phyloP scores from a whole-genome alignment of 768 basidiomycete genomes.

The Pulveroboletus ravenelii region DNA sequence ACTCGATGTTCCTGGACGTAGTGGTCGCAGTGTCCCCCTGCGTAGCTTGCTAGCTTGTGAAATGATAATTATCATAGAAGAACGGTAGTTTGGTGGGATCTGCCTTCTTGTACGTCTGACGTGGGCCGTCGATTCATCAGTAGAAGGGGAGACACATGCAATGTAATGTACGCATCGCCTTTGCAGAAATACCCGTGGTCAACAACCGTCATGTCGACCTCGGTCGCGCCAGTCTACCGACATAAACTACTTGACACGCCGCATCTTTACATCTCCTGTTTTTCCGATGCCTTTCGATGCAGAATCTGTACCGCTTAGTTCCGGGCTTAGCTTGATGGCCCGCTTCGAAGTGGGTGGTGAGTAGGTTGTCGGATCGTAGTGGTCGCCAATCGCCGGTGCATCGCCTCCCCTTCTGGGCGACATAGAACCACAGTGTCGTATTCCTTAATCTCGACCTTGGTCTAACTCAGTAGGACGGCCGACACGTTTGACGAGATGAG shows the following conservation, averaged over 20 bases:
- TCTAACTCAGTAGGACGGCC: constrained; percentile 4
- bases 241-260: constrained; percentile 55
- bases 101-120: constrained; percentile 50
- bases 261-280: constrained; percentile 44
- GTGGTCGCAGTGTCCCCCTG: constrained; percentile 60
- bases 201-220: constrained; percentile 14
- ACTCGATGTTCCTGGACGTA: constrained; percentile 63
- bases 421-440: constrained; percentile 58
- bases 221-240: constrained; percentile 32
- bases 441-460: constrained; percentile 49
- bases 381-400: not conserved
- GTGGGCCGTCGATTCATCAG: not conserved
- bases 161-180: constrained; percentile 60
- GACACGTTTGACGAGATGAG: constrained; percentile 4
- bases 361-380: not conserved
- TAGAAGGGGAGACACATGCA: constrained; percentile 34
- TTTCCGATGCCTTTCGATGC: constrained; percentile 50
- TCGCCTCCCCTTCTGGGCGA: constrained; percentile 47
- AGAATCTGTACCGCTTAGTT: constrained; percentile 40
- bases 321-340: constrained; percentile 41
- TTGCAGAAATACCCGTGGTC: constrained; percentile 55
- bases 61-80: constrained; percentile 61
- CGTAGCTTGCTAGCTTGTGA: constrained; percentile 55
- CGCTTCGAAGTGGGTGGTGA: constrained; percentile 36
- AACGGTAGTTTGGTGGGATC: constrained; percentile 36